phyloP scores from a whole-genome alignment of 2,329 filamentous ascomycete genomes.

The Trichophyton rubrum region DNA sequence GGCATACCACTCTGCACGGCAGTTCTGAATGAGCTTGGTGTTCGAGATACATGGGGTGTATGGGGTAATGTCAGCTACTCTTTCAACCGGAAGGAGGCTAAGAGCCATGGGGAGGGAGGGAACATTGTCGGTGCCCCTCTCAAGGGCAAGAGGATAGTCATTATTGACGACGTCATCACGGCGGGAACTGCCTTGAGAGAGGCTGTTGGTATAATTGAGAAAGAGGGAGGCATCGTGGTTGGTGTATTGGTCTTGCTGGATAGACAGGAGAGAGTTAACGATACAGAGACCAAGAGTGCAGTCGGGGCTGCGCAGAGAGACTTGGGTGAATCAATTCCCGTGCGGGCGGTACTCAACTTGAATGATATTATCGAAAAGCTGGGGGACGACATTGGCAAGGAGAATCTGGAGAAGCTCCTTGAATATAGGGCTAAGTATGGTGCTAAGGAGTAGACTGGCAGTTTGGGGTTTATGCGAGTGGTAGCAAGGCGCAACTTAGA shows the following conservation, averaged over 20 bases:
- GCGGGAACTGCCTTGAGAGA: slow-evolving; percentile 90
- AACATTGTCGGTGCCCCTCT: slow-evolving; percentile 79
- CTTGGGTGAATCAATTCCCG: slow-evolving; percentile 57
- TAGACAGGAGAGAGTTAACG: slow-evolving; percentile 50
- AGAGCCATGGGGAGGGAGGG: slow-evolving; percentile 90
- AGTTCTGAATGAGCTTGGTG: slow-evolving; percentile 61
- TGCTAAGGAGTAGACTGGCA: slow-evolving; percentile 15
- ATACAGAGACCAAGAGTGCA: slow-evolving; percentile 57
- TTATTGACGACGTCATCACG: slow-evolving; percentile 95
- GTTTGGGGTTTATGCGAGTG: not conserved
- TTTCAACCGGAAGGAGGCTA: slow-evolving; percentile 93
- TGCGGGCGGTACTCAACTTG: slow-evolving; percentile 64
- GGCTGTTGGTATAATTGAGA: slow-evolving; percentile 76
- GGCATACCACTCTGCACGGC: slow-evolving; percentile 81
- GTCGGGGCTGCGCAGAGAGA: slow-evolving; percentile 77
- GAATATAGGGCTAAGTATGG: slow-evolving; percentile 51
- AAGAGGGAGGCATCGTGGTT: slow-evolving; percentile 70
- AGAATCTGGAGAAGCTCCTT: slow-evolving; percentile 55
- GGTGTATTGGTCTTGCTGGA: slow-evolving; percentile 84
- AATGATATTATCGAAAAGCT: slow-evolving; percentile 67
- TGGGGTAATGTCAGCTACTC: slow-evolving; percentile 66
- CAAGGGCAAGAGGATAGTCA: slow-evolving; percentile 72
- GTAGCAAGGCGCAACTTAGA: not conserved
- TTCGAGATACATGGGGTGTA: slow-evolving; percentile 47
- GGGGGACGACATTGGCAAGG: slow-evolving; percentile 47